Evolutionary conservation across 179 eudicot species (phyloP).

Genomic region (Spinacia oleracea): DNA sequence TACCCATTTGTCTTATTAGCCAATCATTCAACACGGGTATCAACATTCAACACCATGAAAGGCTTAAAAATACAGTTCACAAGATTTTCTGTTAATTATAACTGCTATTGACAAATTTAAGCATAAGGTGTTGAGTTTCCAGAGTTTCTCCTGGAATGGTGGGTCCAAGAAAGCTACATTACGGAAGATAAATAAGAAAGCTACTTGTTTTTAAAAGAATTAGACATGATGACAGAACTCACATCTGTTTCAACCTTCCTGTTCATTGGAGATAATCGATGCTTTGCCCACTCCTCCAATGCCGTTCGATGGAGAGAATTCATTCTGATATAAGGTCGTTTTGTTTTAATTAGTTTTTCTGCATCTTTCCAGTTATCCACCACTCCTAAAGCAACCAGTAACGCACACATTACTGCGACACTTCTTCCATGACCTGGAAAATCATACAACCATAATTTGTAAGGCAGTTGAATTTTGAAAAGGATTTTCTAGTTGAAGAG

Average conservation of each 20-base stretch:
- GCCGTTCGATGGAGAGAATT: constrained; percentile 71
- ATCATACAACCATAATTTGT: constrained; percentile 11
- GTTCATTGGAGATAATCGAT: constrained; percentile 59
- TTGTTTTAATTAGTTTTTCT: constrained; percentile 60
- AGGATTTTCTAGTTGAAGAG: not conserved
- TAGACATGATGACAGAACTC: constrained; percentile 38
- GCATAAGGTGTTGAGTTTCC: not conserved
- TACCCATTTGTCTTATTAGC: too few species aligned
- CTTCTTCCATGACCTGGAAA: constrained; percentile 83
- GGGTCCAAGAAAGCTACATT: not conserved
- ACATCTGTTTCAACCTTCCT: constrained; percentile 25
- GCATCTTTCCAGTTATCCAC: constrained; percentile 89
- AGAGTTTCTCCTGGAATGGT: not conserved
- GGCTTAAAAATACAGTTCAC: not conserved
- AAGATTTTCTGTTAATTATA: not conserved
- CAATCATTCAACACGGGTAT: too few species aligned
- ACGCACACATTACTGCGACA: constrained; percentile 82
- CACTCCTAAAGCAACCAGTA: constrained; percentile 71
- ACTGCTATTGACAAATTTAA: constrained; percentile 5
- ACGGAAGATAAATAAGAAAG: too few species aligned
- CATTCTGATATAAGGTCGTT: constrained; percentile 70
- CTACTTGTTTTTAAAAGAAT: constrained; percentile 29
- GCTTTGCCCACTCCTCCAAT: constrained; percentile 84
- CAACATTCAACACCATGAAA: too few species aligned
- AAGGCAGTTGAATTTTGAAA: not conserved